Percentiles rank a stretch among this genome's conserved stretches.
Conservation (phyloP, 2,329 filamentous ascomycete species). For the Fusarium circinatum region DNA sequence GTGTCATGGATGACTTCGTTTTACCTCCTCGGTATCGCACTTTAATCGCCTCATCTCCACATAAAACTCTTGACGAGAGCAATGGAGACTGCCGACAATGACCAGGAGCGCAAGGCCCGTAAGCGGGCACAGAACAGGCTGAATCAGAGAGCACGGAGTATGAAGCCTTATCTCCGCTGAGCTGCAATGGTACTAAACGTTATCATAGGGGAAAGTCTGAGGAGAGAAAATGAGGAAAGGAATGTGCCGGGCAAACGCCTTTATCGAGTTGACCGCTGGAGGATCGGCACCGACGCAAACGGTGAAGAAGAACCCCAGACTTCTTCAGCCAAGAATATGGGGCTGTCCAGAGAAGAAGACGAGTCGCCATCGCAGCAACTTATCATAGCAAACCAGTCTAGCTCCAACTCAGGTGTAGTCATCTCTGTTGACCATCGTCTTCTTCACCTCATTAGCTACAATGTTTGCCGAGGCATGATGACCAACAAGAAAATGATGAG, state of each 20-base stretch:
- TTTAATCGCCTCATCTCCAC: background rate
- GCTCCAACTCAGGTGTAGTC: background rate
- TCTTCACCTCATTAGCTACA: constrained; percentile 20
- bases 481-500: constrained; percentile 17
- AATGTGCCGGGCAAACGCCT: background rate
- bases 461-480: constrained; percentile 21
- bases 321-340: too few species aligned
- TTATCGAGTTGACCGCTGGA: constrained; percentile 27
- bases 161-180: background rate
- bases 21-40: background rate
- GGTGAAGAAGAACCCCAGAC: background rate
- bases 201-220: background rate
- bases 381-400: accelerated
- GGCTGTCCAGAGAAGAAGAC: background rate
- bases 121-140: constrained; percentile 26
- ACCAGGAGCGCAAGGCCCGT: constrained; percentile 6
- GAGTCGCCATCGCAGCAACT: too few species aligned
- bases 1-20: background rate
- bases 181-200: background rate
- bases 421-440: constrained; percentile 18
- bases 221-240: background rate
- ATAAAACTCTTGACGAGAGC: too few species aligned
- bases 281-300: background rate
- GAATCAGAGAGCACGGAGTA: constrained; percentile 34
- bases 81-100: background rate